phyloP scores from a whole-genome alignment of 2,329 filamentous ascomycete species.

The Trichoderma aggressivum region DNA sequence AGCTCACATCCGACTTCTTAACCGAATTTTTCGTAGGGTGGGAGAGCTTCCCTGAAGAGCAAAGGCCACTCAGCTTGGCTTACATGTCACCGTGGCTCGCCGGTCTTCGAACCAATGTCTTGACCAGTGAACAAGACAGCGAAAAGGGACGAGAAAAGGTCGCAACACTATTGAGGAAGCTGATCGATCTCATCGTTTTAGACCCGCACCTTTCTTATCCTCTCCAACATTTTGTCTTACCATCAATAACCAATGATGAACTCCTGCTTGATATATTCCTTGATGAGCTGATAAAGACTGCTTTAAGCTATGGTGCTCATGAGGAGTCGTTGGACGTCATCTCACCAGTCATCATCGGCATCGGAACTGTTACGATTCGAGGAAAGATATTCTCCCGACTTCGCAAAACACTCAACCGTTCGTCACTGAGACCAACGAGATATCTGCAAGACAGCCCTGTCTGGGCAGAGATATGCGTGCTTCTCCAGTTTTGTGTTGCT shows the following conservation, averaged over 20 bases:
- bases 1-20: constrained; percentile 65
- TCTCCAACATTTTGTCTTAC: constrained; percentile 65
- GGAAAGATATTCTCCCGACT: constrained; percentile 64
- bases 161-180: constrained; percentile 59
- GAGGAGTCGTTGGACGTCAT: constrained; percentile 59
- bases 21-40: constrained; percentile 73
- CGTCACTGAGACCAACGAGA: constrained; percentile 63
- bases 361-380: constrained; percentile 62
- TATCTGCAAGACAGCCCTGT: constrained; percentile 63
- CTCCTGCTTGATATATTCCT: constrained; percentile 63
- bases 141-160: constrained; percentile 66
- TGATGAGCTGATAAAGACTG: constrained; percentile 64
- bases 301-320: constrained; percentile 53
- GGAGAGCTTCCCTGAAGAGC: constrained; percentile 66
- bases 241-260: constrained; percentile 61
- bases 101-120: constrained; percentile 56
- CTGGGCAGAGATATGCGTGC: constrained; percentile 66
- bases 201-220: constrained; percentile 58
- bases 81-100: constrained; percentile 70
- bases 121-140: constrained; percentile 58
- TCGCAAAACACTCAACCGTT: constrained; percentile 64
- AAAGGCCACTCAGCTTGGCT: constrained; percentile 62
- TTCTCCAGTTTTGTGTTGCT: constrained; percentile 63
- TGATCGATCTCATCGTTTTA: constrained; percentile 62
- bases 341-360: constrained; percentile 59